Evolutionary conservation across 2,329 filamentous ascomycete genomes (phyloP).

Genomic region (Cladosporium velox): DNA sequence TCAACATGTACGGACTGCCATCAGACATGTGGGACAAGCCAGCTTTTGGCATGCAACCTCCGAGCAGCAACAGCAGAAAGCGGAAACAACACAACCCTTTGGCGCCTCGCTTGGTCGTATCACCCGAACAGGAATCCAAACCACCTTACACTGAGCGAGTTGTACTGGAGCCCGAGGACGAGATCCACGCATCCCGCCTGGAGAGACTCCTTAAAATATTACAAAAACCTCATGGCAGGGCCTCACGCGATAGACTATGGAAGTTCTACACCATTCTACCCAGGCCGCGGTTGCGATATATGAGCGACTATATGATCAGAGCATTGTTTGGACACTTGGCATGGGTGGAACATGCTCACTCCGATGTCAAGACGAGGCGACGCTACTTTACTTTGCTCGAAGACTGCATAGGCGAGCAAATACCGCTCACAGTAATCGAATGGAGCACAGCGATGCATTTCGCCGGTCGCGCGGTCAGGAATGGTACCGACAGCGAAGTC

Average conservation of each 20-base stretch:
- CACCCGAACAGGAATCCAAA: slow-evolving; percentile 31
- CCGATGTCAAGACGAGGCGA: slow-evolving; percentile 65
- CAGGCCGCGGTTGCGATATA: slow-evolving; percentile 54
- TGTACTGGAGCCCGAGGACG: slow-evolving; percentile 28
- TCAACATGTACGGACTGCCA: slow-evolving; percentile 48
- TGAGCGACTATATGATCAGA: slow-evolving; percentile 57
- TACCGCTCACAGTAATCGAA: slow-evolving; percentile 66
- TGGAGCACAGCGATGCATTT: slow-evolving; percentile 87
- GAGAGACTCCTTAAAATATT: slow-evolving; percentile 23
- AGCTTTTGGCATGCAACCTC: slow-evolving; percentile 8
- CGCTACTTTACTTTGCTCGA: slow-evolving; percentile 82
- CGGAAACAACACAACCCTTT: slow-evolving; percentile 25
- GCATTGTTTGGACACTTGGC: slow-evolving; percentile 69
- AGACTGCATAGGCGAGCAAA: slow-evolving; percentile 74
- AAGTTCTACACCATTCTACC: slow-evolving; percentile 55
- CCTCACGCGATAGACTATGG: slow-evolving; percentile 46
- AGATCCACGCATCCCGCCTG: slow-evolving; percentile 28
- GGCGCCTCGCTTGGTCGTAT: slow-evolving; percentile 35
- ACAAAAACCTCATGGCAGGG: slow-evolving; percentile 22
- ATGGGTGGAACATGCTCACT: slow-evolving; percentile 54
- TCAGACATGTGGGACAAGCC: slow-evolving; percentile 24
- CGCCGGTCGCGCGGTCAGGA: slow-evolving; percentile 69
- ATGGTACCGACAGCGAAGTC: slow-evolving; percentile 60
- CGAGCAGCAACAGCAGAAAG: slow-evolving; percentile 2
- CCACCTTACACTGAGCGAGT: slow-evolving; percentile 20